Evolutionary conservation across 208 protist genomes (phyloP), one percentile per base, ranked within the genome.

Genomic region (Vickermania ingenoplastis): DNA sequence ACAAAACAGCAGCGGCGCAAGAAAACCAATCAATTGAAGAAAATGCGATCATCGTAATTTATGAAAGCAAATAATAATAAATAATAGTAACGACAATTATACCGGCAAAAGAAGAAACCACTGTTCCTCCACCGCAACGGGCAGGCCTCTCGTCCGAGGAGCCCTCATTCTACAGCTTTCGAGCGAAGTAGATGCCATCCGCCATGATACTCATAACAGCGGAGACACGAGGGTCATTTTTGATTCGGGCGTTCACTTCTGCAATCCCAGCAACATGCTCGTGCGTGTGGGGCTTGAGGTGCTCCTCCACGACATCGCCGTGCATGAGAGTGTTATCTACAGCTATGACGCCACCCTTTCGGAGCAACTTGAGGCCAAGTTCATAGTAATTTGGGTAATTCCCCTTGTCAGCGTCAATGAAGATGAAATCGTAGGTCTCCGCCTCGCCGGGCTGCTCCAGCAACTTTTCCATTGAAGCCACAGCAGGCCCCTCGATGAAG

Each of bases 341-440:
- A 0, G 64, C 75, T 13, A 89, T 72, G 7, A 89, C 61, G 30
- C 78, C 81, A 21, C 66, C 69, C 49, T 53, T 2, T 7, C 72
- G 66, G 1, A 89, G 41, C 41, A 89, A 61, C 55, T 75, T 53
- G 45, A 82, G 28, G 30, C 61, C 57, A 0, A 68, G 61, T 55
- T 89, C 81, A 64, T 77, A 82, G 74, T 89, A 89, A 45, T 65
- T 61, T 3, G 57, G 53, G 65, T 89, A 89, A 51, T 81, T 66
- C 3, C 58, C 58, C 67, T 85, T 89, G 66, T 89, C 71, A 0
- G 81, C 78, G 65, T 85, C 81, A 51, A 89, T 81, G 65, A 77
- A 89, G 45, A 74, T 64, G 62, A 85, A 85, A 63, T 89, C 81
- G 66, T 81, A 83, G 52, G 54, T 73, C 59, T 71, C 77, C 11